Base-by-base conservation (phyloP, 2,329 filamentous ascomycete genomes). In the Ophiostoma himal-ulmi region DNA sequence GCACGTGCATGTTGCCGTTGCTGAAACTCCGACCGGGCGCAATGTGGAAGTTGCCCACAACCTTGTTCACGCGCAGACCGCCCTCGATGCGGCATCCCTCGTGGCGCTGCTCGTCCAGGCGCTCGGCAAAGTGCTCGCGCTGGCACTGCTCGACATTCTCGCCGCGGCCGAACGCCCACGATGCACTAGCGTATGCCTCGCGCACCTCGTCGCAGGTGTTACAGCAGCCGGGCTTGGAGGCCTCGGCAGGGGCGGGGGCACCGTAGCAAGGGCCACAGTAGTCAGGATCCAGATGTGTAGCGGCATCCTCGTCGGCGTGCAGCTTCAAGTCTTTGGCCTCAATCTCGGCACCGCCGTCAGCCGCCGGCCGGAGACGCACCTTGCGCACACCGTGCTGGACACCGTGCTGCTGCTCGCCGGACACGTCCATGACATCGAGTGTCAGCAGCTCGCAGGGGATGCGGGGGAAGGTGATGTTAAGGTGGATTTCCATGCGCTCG, bases 381-480 rank as follows among this genome's bases (percentile, higher is more conserved):
- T 97, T 98, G 81, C 88, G 92, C 73, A 99, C 88, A 65, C 95
- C 95, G 78, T 97, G 93, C 79, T 93, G 89, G 71, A 99, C 91
- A 69, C 94, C 95, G 75, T 94, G 92, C 80, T 99, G 95, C 78
- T 97, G 91, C 81, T 99, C 95, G 73, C 95, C 95, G 30, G 93
- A 97, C 36, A 98, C 94, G 81, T 99, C 95, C 95, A 99, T 99
- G 70, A 99, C 94, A 79, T 99, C 95, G 76, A 99, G 89, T 14
- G 95, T 97, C 74, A 98, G 84, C 68, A 99, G 88, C 80, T 98
- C 94, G 82, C 95, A 99, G 11, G 95, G 95, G 75, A 99, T 87
- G 73, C 89, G 89, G 11, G 95, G 95, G 79, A 99, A 99, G 66
- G 93, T 95, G 72, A 99, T 89, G 83, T 99, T 99, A 81, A 99